These are phyloP conservation scores for Boletellus ananas DNA, from an alignment of 768 basidiomycete genomes.

Conservation along the genomic window DNA sequence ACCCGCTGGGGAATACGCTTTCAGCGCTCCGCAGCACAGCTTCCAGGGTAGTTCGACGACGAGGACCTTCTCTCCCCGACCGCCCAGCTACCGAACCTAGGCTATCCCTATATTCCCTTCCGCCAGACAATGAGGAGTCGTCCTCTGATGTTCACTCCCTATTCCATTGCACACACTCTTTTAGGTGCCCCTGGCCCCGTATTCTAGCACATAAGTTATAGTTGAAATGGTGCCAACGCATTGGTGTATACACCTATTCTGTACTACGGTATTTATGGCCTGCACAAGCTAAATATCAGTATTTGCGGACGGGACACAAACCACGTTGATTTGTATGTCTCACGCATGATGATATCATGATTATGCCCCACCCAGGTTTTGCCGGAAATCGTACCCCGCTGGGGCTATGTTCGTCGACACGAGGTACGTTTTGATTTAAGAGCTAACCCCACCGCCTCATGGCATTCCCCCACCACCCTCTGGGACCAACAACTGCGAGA, in stretches of 20 bases:
- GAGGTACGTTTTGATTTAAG: constrained; percentile 11
- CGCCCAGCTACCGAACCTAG: constrained; percentile 19
- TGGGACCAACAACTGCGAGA: constrained; percentile 3
- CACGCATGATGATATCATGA: constrained; percentile 3
- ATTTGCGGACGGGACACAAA: neutral
- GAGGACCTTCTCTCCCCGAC: neutral
- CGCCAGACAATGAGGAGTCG: neutral
- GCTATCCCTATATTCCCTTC: neutral
- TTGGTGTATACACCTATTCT: constrained; percentile 5
- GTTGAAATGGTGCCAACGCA: constrained; percentile 1
- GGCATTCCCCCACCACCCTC: constrained; percentile 1
- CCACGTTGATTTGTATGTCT: neutral
- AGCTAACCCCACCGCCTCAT: constrained; percentile 1
- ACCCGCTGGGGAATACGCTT: constrained; percentile 21
- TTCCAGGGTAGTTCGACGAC: constrained; percentile 14
- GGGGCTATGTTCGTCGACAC: constrained; percentile 12
- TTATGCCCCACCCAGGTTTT: neutral
- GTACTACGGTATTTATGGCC: constrained; percentile 16
- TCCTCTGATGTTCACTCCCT: neutral
- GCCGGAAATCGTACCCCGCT: neutral
- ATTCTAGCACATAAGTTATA: constrained; percentile 23
- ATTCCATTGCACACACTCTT: constrained; percentile 5
- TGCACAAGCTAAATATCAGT: constrained; percentile 2
- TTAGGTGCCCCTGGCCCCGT: neutral
- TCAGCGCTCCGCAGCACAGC: constrained; percentile 22